Conservation (phyloP, 805 yeast genomes). For the Candida jianshihensis region DNA sequence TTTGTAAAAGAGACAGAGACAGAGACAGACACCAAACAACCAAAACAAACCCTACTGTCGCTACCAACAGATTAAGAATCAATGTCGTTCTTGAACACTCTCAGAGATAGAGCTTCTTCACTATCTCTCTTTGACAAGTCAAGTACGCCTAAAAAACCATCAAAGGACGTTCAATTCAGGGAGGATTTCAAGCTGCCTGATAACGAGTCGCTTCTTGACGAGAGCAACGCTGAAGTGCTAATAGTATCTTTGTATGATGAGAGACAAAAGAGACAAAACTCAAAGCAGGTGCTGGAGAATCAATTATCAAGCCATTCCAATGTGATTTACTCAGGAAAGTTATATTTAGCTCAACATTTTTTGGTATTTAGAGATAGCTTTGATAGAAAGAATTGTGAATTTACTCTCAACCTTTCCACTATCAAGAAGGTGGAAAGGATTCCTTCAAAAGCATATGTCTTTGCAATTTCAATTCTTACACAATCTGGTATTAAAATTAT, state of each 20-base stretch:
- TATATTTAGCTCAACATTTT: slow-evolving; percentile 71
- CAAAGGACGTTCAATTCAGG: slow-evolving; percentile 67
- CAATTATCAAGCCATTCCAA: slow-evolving; percentile 20
- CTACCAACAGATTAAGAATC: too few species aligned
- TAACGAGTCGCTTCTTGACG: slow-evolving; percentile 57
- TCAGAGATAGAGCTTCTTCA: slow-evolving; percentile 40
- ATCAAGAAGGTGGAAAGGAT: slow-evolving; percentile 81
- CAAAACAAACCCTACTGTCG: too few species aligned
- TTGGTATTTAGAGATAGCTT: slow-evolving; percentile 66
- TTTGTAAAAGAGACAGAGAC: too few species aligned
- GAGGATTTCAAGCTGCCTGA: slow-evolving; percentile 65
- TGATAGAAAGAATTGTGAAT: slow-evolving; percentile 60
- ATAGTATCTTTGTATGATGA: slow-evolving; percentile 22
- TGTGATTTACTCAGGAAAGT: slow-evolving; percentile 47
- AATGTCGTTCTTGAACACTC: slow-evolving; percentile 42
- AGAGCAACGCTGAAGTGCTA: slow-evolving; percentile 58
- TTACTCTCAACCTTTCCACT: slow-evolving; percentile 69
- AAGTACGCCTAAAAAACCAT: slow-evolving; percentile 34
- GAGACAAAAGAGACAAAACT: slow-evolving; percentile 8
- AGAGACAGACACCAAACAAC: too few species aligned
- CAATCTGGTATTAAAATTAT: slow-evolving; percentile 57
- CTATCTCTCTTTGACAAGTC: slow-evolving; percentile 34
- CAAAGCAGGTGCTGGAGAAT: slow-evolving; percentile 1
- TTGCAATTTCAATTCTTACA: slow-evolving; percentile 68
- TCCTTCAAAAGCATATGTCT: slow-evolving; percentile 67